Conservation (phyloP, 352 stramenopile species). For the Pythium inflatum region DNA sequence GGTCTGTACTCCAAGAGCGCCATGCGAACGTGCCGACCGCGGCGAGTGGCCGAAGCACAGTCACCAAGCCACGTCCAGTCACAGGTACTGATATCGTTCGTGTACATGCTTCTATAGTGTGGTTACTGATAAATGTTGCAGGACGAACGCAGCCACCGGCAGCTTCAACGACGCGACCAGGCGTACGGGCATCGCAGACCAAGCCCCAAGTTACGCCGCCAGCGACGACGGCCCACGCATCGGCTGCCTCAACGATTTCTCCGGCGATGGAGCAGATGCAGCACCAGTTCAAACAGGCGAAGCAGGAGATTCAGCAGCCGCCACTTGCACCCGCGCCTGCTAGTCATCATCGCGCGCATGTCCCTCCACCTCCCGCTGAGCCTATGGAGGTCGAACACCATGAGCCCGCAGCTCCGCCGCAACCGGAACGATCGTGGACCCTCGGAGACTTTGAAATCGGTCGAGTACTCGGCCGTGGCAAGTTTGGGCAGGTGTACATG, state of each 20-base stretch:
- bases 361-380: slow-evolving; percentile 10
- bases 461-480: slow-evolving; percentile 78
- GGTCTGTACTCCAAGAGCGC: slow-evolving; percentile 23
- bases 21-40: slow-evolving; percentile 17
- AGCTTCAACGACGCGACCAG: background rate
- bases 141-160: background rate
- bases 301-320: slow-evolving; percentile 5
- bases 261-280: background rate
- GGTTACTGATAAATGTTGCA: background rate
- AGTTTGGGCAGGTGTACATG: slow-evolving; percentile 91
- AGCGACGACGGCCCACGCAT: background rate
- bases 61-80: slow-evolving; percentile 6
- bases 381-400: slow-evolving; percentile 39
- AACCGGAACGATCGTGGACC: slow-evolving; percentile 66
- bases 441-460: slow-evolving; percentile 89
- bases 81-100: slow-evolving; percentile 1
- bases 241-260: slow-evolving; percentile 18
- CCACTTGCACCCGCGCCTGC: background rate
- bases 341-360: background rate
- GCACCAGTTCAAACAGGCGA: slow-evolving; percentile 15
- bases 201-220: slow-evolving; percentile 17
- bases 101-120: background rate
- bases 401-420: slow-evolving; percentile 14
- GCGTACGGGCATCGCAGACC: background rate
- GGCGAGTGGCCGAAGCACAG: background rate